A percentile compares a stretch with the other conserved stretches of the same genome.
phyloP scores from a whole-genome alignment of 2,329 filamentous ascomycete species.

The Fusarium fujikuroi region DNA sequence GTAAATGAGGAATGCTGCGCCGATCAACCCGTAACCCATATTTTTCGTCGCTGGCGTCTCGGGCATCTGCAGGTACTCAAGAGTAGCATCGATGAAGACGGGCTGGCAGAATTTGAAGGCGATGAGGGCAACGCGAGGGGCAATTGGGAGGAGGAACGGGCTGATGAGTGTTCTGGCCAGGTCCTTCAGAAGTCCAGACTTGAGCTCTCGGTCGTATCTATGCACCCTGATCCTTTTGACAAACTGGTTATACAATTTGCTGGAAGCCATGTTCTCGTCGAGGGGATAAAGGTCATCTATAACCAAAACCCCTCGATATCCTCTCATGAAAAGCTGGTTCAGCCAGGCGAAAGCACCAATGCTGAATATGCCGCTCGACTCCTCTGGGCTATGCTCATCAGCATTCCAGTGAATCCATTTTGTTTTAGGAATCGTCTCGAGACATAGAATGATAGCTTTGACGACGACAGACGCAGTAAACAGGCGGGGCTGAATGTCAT shows the following conservation, averaged over 20 bases:
- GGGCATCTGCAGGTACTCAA: conserved; percentile 49
- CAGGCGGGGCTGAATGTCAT: conserved; percentile 43
- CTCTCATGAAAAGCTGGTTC: conserved; percentile 49
- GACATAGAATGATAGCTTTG: conserved; percentile 50
- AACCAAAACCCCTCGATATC: conserved; percentile 49
- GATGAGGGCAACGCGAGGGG: conserved; percentile 51
- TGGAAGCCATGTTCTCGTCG: conserved; percentile 43
- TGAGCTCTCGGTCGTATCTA: conserved; percentile 31
- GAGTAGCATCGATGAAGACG: conserved; percentile 54
- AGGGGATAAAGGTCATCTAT: conserved; percentile 51
- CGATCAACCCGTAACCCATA: conserved; percentile 56
- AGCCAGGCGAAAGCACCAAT: conserved; percentile 51
- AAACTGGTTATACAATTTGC: conserved; percentile 35
- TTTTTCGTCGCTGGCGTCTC: conserved; percentile 29
- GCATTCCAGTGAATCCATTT: conserved; percentile 53
- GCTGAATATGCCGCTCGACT: conserved; percentile 48
- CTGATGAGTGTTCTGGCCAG: conserved; percentile 47
- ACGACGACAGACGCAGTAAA: conserved; percentile 50
- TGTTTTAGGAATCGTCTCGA: conserved; percentile 54
- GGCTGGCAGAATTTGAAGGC: conserved; percentile 57
- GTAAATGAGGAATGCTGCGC: conserved; percentile 54
- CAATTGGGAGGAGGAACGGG: conserved; percentile 49
- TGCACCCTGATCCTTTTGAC: conserved; percentile 39
- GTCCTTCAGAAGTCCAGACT: conserved; percentile 46
- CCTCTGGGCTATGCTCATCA: conserved; percentile 53